Evolutionary conservation across 2,329 filamentous ascomycete genomes (phyloP).

Genomic region (Fusarium tuaranense): DNA sequence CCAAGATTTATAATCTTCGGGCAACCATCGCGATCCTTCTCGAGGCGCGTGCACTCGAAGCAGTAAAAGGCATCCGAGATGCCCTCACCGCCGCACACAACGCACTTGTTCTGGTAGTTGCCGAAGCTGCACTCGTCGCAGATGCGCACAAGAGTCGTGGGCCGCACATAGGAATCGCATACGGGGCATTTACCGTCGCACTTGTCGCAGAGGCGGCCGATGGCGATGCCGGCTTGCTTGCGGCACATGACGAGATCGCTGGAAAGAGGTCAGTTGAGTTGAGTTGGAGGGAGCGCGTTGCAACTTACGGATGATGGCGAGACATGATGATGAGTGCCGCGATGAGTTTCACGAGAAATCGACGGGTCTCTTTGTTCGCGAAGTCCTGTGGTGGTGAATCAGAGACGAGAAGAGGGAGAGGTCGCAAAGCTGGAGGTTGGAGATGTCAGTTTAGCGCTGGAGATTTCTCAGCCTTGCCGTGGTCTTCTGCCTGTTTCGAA

Average conservation of each 20-base stretch:
- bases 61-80: constrained; percentile 99
- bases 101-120: constrained; percentile 99
- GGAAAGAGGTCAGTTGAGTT: constrained; percentile 44
- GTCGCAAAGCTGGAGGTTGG: constrained; percentile 23
- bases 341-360: not conserved
- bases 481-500: constrained; percentile 42
- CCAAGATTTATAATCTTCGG: constrained; percentile 99
- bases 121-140: constrained; percentile 99
- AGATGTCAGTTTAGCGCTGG: constrained; percentile 31
- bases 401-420: constrained; percentile 1
- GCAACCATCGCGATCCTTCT: constrained; percentile 97
- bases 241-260: constrained; percentile 99
- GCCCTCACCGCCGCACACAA: constrained; percentile 97
- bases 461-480: constrained; percentile 61
- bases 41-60: constrained; percentile 96
- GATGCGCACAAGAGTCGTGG: constrained; percentile 96
- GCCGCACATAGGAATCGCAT: constrained; percentile 98
- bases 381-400: constrained; percentile 15
- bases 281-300: not conserved
- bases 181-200: constrained; percentile 99
- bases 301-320: constrained; percentile 87
- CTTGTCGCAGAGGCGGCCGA: constrained; percentile 99
- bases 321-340: constrained; percentile 72
- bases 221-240: constrained; percentile 96
- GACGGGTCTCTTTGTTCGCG: constrained; percentile 4